Conservation (phyloP, 2,329 filamentous ascomycete genomes). For the Ceratocystis cubensis region DNA sequence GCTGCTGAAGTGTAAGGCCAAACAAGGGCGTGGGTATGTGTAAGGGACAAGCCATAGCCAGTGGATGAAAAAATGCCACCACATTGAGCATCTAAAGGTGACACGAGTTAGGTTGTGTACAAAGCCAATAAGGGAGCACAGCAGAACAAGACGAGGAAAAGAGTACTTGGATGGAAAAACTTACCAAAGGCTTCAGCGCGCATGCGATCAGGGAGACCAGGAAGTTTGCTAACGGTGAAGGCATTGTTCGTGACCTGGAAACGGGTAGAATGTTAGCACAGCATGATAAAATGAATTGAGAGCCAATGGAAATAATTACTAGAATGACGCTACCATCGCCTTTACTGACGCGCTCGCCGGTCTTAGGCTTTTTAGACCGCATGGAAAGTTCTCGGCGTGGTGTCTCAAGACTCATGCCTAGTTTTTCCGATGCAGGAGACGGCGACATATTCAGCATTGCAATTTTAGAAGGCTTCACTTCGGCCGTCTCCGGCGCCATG, state of each 20-base stretch:
- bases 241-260: constrained; percentile 69
- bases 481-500: constrained; percentile 39
- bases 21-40: constrained; percentile 68
- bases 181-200: constrained; percentile 53
- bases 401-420: constrained; percentile 33
- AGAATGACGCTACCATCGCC: constrained; percentile 55
- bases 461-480: constrained; percentile 43
- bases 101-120: background rate
- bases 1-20: constrained; percentile 74
- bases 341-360: constrained; percentile 50
- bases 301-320: constrained; percentile 31
- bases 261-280: constrained; percentile 12
- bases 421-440: constrained; percentile 27
- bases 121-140: background rate
- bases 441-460: constrained; percentile 30
- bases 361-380: constrained; percentile 49
- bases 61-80: constrained; percentile 52
- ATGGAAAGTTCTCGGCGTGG: constrained; percentile 42
- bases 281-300: background rate
- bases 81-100: constrained; percentile 44
- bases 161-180: constrained; percentile 25
- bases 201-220: constrained; percentile 66
- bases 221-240: constrained; percentile 75
- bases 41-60: constrained; percentile 69
- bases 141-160: background rate